A percentile compares a stretch with the other conserved stretches of the same genome.
These are phyloP conservation scores for Kwoniella heveanensis DNA, from an alignment of 768 basidiomycete species.

Conservation along the genomic window DNA sequence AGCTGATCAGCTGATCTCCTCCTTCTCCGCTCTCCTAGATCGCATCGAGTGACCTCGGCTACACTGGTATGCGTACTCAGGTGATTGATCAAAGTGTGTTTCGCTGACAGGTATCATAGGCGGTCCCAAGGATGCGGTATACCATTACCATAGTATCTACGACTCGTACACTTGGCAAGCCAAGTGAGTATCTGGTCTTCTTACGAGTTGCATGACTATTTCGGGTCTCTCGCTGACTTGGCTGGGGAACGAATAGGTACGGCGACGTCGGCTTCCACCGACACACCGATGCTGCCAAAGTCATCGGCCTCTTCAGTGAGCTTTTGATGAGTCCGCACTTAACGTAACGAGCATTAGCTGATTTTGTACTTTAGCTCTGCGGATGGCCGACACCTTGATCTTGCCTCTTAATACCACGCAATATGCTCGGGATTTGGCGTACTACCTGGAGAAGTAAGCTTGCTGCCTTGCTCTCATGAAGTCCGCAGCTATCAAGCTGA, in stretches of 20 bases:
- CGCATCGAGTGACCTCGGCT: constrained; percentile 55
- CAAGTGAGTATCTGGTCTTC: too few relatives aligned
- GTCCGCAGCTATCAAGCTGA: constrained; percentile 1
- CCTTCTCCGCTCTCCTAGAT: too few relatives aligned
- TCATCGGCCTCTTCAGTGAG: constrained; percentile 63
- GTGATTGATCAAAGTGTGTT: not conserved
- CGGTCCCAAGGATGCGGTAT: constrained; percentile 58
- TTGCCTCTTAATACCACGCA: constrained; percentile 72
- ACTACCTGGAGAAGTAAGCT: constrained; percentile 63
- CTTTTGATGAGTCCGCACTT: constrained; percentile 5
- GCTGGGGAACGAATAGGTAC: constrained; percentile 56
- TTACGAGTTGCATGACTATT: too few relatives aligned
- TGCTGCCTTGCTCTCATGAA: not conserved
- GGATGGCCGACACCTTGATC: constrained; percentile 63
- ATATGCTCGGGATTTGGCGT: constrained; percentile 64
- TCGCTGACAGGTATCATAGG: not conserved
- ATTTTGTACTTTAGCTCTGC: constrained; percentile 53
- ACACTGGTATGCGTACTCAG: constrained; percentile 31
- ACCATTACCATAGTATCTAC: constrained; percentile 76
- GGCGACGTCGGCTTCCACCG: constrained; percentile 75
- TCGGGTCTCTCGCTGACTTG: too few relatives aligned
- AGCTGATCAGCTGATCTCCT: too few relatives aligned
- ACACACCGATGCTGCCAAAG: constrained; percentile 70
- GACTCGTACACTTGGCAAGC: constrained; percentile 75
- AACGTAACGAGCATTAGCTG: not conserved